A percentile compares a stretch with the other conserved stretches of the same genome.
Evolutionary conservation across 371 early-diverging fungal species (phyloP).

Genomic region (Mucor mucedo): DNA sequence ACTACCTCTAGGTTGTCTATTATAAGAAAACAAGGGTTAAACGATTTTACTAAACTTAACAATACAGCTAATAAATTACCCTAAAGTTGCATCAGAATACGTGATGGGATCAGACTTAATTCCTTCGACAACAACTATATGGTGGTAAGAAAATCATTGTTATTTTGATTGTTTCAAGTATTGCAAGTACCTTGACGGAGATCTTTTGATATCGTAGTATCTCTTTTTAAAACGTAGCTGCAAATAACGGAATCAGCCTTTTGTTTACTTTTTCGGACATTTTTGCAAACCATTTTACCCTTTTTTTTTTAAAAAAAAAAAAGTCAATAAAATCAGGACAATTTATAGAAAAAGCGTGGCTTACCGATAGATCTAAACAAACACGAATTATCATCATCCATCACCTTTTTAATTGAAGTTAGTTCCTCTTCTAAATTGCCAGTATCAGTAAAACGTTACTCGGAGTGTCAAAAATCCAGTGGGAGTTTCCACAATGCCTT

Average conservation of each 20-base stretch:
- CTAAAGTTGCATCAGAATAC: slow-evolving; percentile 33
- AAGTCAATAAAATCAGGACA: neutral
- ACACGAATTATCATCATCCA: slow-evolving; percentile 63
- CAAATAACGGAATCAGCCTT: too few relatives aligned
- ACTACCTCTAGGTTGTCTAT: slow-evolving; percentile 28
- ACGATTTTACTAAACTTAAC: neutral
- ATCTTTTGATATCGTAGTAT: slow-evolving; percentile 25
- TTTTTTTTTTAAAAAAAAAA: neutral
- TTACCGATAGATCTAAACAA: slow-evolving; percentile 58
- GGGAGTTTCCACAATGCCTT: slow-evolving; percentile 17
- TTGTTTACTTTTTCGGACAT: too few relatives aligned
- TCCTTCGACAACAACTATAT: slow-evolving; percentile 19
- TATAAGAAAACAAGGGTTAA: neutral
- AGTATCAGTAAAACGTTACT: slow-evolving; percentile 6
- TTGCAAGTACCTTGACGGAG: slow-evolving; percentile 44
- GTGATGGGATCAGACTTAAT: slow-evolving; percentile 24
- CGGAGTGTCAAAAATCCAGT: slow-evolving; percentile 21
- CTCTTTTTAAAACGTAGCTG: slow-evolving; percentile 42
- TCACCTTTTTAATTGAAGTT: slow-evolving; percentile 30
- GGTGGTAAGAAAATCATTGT: neutral
- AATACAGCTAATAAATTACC: slow-evolving; percentile 4
- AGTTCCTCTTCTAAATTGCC: neutral
- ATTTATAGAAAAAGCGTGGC: neutral
- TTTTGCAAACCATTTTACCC: neutral
- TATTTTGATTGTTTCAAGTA: neutral